A percentile compares a stretch with the other conserved stretches of the same genome.
These are phyloP conservation scores for Chiua virens DNA, from an alignment of 768 basidiomycete species.

Conservation along the genomic window DNA sequence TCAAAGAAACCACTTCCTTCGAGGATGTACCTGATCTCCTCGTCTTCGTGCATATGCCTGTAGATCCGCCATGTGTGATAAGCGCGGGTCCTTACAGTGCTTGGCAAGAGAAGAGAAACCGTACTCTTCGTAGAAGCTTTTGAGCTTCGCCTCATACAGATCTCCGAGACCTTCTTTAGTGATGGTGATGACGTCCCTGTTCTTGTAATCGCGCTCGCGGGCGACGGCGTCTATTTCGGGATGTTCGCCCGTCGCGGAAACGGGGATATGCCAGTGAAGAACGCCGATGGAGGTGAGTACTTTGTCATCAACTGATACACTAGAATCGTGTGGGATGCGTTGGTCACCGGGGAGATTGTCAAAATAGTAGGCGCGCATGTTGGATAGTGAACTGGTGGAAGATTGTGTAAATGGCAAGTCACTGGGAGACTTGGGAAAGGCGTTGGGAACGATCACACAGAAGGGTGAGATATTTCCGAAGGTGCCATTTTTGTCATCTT, in stretches of 20 bases:
- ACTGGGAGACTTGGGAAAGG: no score
- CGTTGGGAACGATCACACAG: no score
- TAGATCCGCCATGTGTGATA: neutral
- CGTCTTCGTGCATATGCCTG: constrained; percentile 94
- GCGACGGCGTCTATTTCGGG: constrained; percentile 63
- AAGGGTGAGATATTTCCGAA: no score
- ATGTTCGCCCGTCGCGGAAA: constrained; percentile 38
- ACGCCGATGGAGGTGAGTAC: constrained; percentile 61
- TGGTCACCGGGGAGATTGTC: constrained; percentile 81
- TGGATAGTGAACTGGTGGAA: neutral
- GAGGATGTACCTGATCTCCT: constrained; percentile 90
- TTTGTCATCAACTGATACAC: constrained; percentile 49
- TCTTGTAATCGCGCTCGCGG: constrained; percentile 73
- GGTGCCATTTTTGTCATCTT: no score
- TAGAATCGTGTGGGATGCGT: constrained; percentile 74
- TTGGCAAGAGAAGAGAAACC: constrained; percentile 19
- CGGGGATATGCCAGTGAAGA: constrained; percentile 63
- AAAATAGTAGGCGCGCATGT: constrained; percentile 75
- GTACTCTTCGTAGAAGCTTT: constrained; percentile 81
- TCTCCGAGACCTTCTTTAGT: constrained; percentile 81
- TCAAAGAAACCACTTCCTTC: no score
- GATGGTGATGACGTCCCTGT: constrained; percentile 77
- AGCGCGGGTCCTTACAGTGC: neutral
- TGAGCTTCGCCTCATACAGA: constrained; percentile 78
- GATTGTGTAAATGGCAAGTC: no score